A percentile compares a stretch with the other conserved stretches of the same genome.
phyloP scores from a whole-genome alignment of 352 stramenopile genomes.

The Phytophthora crassamura region DNA sequence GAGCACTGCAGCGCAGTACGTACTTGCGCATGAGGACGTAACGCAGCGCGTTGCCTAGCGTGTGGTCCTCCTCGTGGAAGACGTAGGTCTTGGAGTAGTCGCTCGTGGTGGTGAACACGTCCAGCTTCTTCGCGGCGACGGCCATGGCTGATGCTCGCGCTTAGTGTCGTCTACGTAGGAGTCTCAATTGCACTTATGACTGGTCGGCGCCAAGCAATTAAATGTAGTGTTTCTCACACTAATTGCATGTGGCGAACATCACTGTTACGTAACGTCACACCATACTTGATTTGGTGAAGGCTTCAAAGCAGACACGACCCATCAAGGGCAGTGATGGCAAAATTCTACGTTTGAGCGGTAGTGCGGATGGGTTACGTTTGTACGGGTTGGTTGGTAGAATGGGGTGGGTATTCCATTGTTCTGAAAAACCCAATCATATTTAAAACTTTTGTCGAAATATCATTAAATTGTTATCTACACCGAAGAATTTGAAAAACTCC shows the following conservation, averaged over 20 bases:
- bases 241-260: background rate
- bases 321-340: no score
- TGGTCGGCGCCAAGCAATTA: constrained; percentile 12
- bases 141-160: constrained; percentile 35
- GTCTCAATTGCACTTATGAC: constrained; percentile 18
- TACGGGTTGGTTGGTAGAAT: no score
- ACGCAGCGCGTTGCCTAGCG: constrained; percentile 91
- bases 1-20: no score
- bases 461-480: no score
- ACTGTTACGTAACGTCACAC: constrained; percentile 9
- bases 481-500: no score
- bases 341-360: no score
- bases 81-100: constrained; percentile 90
- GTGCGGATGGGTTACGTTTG: no score
- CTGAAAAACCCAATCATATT: no score
- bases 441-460: no score
- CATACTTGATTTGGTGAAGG: constrained; percentile 12
- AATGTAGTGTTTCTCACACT: background rate
- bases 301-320: constrained; percentile 9
- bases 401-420: no score
- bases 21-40: constrained; percentile 93
- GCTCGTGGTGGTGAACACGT: constrained; percentile 80
- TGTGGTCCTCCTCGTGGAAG: constrained; percentile 92
- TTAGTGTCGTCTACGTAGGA: no score
- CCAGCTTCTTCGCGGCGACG: constrained; percentile 70